A percentile compares a stretch with the other conserved stretches of the same genome.
Conservation (phyloP, 179 eudicot genomes). For the Gypsophila paniculata region DNA sequence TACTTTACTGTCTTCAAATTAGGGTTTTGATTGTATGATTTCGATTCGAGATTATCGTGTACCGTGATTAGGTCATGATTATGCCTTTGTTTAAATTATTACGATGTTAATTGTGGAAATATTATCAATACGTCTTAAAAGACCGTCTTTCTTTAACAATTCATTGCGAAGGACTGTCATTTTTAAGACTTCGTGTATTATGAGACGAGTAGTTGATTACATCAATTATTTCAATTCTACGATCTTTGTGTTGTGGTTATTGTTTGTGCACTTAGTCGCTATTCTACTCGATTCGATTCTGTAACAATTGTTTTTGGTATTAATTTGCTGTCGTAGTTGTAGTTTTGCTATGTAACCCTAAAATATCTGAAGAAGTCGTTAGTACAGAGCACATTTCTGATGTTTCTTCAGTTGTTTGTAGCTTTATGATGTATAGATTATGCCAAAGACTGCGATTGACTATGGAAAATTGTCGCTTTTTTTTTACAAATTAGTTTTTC, state of each 20-base stretch:
- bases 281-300: background rate
- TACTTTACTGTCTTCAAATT: background rate
- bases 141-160: no score
- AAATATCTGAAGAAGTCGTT: background rate
- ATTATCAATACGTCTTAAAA: no score
- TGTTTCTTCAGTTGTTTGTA: background rate
- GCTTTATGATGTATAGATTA: background rate
- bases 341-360: background rate
- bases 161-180: no score
- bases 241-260: background rate
- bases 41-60: background rate
- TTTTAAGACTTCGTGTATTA: no score
- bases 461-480: background rate
- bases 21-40: background rate
- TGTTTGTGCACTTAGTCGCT: background rate
- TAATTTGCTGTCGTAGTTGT: background rate
- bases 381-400: background rate
- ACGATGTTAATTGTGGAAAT: background rate
- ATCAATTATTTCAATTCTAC: background rate
- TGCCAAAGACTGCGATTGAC: background rate
- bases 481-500: no score
- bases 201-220: no score
- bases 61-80: background rate
- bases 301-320: background rate
- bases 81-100: background rate